Evolutionary conservation across 2,329 filamentous ascomycete species (phyloP).

Genomic region (Phaeomoniella chlamydospora): DNA sequence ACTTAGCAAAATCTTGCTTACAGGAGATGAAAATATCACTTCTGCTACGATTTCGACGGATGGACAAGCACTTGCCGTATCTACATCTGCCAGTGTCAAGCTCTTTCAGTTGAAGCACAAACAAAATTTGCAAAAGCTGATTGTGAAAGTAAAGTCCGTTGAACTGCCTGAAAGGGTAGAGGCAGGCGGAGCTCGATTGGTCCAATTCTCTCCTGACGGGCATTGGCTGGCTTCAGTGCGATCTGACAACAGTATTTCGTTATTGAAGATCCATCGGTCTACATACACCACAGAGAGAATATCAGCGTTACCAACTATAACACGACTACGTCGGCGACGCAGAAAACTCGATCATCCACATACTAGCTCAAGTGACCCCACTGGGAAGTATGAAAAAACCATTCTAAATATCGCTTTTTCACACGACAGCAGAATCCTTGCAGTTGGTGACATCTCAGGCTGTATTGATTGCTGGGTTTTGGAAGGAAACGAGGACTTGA

Average conservation of each 20-base stretch:
- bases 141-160: conserved; percentile 57
- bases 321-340: conserved; percentile 22
- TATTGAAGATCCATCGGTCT: conserved; percentile 32
- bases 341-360: conserved; percentile 34
- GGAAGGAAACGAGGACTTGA: conserved; percentile 38
- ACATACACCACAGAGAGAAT: conserved; percentile 20
- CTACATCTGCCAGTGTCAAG: conserved; percentile 62
- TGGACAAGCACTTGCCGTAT: conserved; percentile 60
- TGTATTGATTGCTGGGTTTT: conserved; percentile 79
- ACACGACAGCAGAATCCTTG: conserved; percentile 63
- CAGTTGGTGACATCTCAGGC: conserved; percentile 66
- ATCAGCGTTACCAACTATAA: conserved; percentile 23
- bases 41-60: conserved; percentile 57
- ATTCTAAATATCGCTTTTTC: conserved; percentile 68
- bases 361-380: conserved; percentile 39
- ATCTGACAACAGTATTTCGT: conserved; percentile 42
- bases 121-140: conserved; percentile 37
- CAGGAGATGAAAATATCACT: conserved; percentile 70
- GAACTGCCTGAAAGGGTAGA: conserved; percentile 44
- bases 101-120: conserved; percentile 53
- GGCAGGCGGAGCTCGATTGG: conserved; percentile 49
- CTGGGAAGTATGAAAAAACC: conserved; percentile 60
- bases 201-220: conserved; percentile 36
- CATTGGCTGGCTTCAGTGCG: conserved; percentile 37
- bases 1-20: conserved; percentile 8